Percentiles rank a stretch among this genome's conserved stretches.
phyloP scores from a whole-genome alignment of 23 red algal genomes.

The Chondrus crispus region DNA sequence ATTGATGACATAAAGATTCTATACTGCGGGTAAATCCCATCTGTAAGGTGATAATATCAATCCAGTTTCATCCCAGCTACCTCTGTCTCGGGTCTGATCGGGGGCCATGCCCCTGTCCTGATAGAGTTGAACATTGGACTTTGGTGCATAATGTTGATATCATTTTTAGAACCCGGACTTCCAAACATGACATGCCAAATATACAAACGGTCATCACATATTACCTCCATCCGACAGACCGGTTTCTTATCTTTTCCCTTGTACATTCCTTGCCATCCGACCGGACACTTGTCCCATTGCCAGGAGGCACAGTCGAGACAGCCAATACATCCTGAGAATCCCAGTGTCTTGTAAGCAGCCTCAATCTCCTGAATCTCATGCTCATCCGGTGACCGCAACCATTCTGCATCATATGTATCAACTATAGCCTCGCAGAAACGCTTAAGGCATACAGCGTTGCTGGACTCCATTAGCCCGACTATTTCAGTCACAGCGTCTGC shows the following conservation, averaged over 20 bases:
- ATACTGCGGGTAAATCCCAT: slow-evolving; percentile 23
- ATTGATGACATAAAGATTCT: slow-evolving; percentile 22
- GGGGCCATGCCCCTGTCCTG: not conserved
- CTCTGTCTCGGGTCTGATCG: not conserved
- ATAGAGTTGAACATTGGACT: not conserved
- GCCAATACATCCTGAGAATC: not conserved
- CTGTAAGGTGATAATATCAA: slow-evolving; percentile 1
- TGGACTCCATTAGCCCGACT: not conserved
- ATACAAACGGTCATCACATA: not conserved
- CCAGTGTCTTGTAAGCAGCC: not conserved
- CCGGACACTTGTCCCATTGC: not conserved
- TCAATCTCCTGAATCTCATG: not conserved
- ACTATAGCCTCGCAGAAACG: not conserved
- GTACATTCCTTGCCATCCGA: not conserved
- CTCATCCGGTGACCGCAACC: not conserved
- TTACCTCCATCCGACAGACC: not conserved
- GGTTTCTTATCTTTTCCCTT: not conserved
- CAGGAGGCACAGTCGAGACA: not conserved
- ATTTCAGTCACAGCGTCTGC: slow-evolving; percentile 4
- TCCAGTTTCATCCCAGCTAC: not conserved
- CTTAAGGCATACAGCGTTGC: not conserved
- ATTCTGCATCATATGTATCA: not conserved
- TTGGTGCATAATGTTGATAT: not conserved
- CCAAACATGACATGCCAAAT: slow-evolving; percentile 31
- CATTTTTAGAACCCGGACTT: not conserved